Percentiles rank a stretch among this genome's conserved stretches.
phyloP scores from a whole-genome alignment of 2,329 filamentous ascomycete species.

The Bipolaris cookei region DNA sequence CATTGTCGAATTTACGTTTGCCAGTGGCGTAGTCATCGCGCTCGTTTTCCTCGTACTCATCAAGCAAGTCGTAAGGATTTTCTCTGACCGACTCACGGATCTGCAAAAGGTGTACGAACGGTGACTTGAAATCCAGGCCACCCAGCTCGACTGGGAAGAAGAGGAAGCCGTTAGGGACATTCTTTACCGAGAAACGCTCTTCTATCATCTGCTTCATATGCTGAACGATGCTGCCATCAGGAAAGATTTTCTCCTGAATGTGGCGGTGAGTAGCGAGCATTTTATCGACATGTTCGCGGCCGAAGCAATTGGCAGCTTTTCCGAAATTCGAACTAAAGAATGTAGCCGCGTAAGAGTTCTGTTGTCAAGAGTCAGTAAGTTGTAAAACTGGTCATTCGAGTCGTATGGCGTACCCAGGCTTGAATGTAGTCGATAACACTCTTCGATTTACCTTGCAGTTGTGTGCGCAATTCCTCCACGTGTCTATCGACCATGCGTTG shows the following conservation, averaged over 20 bases:
- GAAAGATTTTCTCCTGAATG: conserved; percentile 58
- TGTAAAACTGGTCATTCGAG: not conserved
- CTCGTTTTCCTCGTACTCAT: conserved; percentile 49
- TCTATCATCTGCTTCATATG: conserved; percentile 57
- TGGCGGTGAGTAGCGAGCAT: conserved; percentile 59
- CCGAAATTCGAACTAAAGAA: conserved; percentile 64
- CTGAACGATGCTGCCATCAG: conserved; percentile 39
- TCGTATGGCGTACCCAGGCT: conserved; percentile 13
- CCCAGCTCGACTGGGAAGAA: conserved; percentile 61
- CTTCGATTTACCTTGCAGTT: conserved; percentile 38
- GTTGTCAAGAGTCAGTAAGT: conserved; percentile 36
- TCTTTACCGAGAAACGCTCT: conserved; percentile 58
- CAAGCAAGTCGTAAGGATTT: conserved; percentile 52
- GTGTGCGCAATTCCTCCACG: conserved; percentile 37
- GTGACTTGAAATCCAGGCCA: conserved; percentile 58
- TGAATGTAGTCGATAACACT: conserved; percentile 46
- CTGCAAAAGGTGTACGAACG: conserved; percentile 57
- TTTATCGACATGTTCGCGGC: conserved; percentile 59
- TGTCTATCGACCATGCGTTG: conserved; percentile 43
- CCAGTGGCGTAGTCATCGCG: conserved; percentile 46
- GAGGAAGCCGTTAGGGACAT: conserved; percentile 60
- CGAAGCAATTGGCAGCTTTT: conserved; percentile 60
- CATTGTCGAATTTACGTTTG: conserved; percentile 40
- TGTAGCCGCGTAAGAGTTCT: conserved; percentile 61
- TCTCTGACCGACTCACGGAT: conserved; percentile 46